A percentile compares a stretch with the other conserved stretches of the same genome.
Evolutionary conservation across 1,139 yeast genomes (phyloP).

Genomic region (Meyerozyma athensensis): DNA sequence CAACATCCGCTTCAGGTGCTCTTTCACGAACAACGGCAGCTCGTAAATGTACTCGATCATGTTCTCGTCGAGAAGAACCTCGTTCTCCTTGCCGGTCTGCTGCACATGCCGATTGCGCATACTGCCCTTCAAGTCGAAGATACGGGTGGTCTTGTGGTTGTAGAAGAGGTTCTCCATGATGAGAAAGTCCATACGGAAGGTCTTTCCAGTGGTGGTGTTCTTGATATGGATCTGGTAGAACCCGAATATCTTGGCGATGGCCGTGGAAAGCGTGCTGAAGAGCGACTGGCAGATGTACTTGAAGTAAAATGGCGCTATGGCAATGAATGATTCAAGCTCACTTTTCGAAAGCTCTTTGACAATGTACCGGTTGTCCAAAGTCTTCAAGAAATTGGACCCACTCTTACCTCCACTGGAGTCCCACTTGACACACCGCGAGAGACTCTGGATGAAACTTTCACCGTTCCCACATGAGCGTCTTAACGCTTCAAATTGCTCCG

Average conservation of each 20-base stretch:
- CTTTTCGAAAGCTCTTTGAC: constrained; percentile 84
- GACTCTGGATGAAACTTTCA: constrained; percentile 76
- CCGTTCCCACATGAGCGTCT: constrained; percentile 78
- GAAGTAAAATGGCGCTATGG: constrained; percentile 94
- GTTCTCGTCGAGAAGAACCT: constrained; percentile 90
- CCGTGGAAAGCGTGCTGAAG: constrained; percentile 92
- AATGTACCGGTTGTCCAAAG: constrained; percentile 83
- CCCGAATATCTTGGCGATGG: constrained; percentile 91
- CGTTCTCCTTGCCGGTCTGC: constrained; percentile 93
- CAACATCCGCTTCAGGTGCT: constrained; percentile 79
- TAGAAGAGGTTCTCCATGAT: constrained; percentile 96
- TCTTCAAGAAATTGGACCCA: constrained; percentile 90
- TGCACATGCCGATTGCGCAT: constrained; percentile 97
- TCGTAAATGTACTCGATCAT: constrained; percentile 98
- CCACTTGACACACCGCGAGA: constrained; percentile 93
- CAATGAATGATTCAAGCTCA: constrained; percentile 89
- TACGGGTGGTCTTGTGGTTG: constrained; percentile 74
- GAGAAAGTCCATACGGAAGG: constrained; percentile 81
- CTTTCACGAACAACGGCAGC: constrained; percentile 90
- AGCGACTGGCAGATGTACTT: constrained; percentile 94
- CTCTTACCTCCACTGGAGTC: constrained; percentile 95
- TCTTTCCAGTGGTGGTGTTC: constrained; percentile 69
- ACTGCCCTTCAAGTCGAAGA: constrained; percentile 94
- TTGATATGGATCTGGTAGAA: constrained; percentile 89
- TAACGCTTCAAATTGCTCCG: constrained; percentile 95